Evolutionary conservation across 768 basidiomycete species (phyloP), one percentile per base, ranked within the genome.

Genomic region (Rhodotorula paludigena): DNA sequence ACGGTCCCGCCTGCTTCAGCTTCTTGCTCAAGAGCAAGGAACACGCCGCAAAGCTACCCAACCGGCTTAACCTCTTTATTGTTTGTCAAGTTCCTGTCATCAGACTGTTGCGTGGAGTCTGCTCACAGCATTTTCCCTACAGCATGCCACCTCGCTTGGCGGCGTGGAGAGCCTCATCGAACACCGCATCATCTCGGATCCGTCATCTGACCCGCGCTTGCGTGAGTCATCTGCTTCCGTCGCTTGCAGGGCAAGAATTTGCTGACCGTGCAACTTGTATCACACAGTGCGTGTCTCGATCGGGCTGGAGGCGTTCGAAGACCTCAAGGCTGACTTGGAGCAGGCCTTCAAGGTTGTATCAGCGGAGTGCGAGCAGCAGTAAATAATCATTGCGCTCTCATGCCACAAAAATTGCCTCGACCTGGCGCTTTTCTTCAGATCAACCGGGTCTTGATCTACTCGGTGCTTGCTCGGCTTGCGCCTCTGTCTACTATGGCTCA

Each of bases 71-170:
- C 72, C 85, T 83, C 74, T 90, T 92, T 76, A 81, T 85, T 59
- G 89, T 90, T 69, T 77, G 88, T 80, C 57, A 7, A 14, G 25
- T 32, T 60, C 58, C 21, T 25, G n/a, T 48, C 35, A 30, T 21
- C 20, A 39, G 23, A 15, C n/a, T 25, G n/a, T 48, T 15, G 6
- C 23, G 9, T 12, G 7, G n/a, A 11, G 14, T 15, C 25, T 14
- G 2, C 42, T 33, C 21, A n/a, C 30, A 21, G 28, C 25, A 1
- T 2, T 3, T 30, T 23, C 7, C 38, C 5, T 25, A 21, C 35
- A 91, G 88, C 82, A 87, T 60, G 90, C 90, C 6, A 91, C 90
- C 21, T 89, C 87, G 69, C 82, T 92, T 8, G 91, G 91, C n/a
- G 89, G 90, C 20, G 89, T 92, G 9, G 91, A 93, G 76, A 87